Percentiles rank a stretch among this genome's conserved stretches.
phyloP scores from a whole-genome alignment of 768 basidiomycete species.

The Russula earlei region DNA sequence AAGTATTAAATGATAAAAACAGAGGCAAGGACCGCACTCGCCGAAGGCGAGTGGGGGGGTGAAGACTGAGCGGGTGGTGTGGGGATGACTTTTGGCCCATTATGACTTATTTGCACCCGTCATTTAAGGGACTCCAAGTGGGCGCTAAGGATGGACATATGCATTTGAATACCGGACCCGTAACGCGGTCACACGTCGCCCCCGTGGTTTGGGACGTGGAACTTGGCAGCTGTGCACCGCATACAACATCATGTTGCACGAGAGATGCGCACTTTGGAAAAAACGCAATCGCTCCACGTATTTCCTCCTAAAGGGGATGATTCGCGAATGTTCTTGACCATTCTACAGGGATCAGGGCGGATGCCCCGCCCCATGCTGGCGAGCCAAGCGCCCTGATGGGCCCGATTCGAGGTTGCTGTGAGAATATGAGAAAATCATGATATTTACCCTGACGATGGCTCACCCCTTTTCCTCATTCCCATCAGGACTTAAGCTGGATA shows the following conservation, averaged over 20 bases:
- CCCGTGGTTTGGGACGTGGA: not conserved
- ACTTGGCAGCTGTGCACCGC: not conserved
- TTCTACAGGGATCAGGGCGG: not conserved
- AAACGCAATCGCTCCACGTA: not conserved
- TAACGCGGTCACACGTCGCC: constrained; percentile 10
- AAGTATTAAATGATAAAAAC: constrained; percentile 14
- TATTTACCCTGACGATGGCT: constrained; percentile 1
- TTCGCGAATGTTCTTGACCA: constrained; percentile 6
- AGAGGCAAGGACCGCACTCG: constrained; percentile 12
- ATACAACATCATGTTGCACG: not conserved
- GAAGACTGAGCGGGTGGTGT: constrained; percentile 2
- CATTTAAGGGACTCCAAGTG: not conserved
- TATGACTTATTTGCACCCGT: not conserved
- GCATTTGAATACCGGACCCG: not conserved
- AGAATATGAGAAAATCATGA: constrained; percentile 7
- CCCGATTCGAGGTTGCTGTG: not conserved
- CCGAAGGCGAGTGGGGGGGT: constrained; percentile 14
- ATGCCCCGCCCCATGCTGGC: not conserved
- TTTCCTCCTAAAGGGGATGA: not conserved
- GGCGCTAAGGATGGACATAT: constrained; percentile 4
- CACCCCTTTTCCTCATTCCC: not conserved
- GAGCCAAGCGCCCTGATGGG: not conserved
- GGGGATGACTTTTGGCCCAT: constrained; percentile 1
- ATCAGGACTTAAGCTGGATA: not conserved
- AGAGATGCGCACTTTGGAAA: not conserved